Evolutionary conservation across 352 stramenopile species (phyloP).

Genomic region (Phytophthora boehmeriae): DNA sequence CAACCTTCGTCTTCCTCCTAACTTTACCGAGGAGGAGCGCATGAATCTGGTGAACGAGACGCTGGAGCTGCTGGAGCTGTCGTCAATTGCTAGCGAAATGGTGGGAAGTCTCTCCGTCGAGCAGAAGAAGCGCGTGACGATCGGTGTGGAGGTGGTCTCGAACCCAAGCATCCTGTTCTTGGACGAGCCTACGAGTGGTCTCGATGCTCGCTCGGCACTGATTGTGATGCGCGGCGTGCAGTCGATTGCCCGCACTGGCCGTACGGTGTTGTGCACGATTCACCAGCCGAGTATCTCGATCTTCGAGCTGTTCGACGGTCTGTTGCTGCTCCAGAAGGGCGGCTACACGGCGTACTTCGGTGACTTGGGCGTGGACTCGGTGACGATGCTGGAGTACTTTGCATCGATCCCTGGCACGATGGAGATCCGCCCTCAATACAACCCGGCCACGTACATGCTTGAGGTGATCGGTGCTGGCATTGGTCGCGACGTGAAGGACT

Average conservation of each 20-base stretch:
- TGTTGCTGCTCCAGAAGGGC: conserved; percentile 86
- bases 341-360: conserved; percentile 86
- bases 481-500: conserved; percentile 63
- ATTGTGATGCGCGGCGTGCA: conserved; percentile 89
- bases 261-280: conserved; percentile 80
- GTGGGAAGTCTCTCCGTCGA: conserved; percentile 76
- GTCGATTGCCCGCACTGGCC: conserved; percentile 83
- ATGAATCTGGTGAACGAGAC: conserved; percentile 63
- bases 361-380: conserved; percentile 77
- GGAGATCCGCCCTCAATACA: conserved; percentile 73
- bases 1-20: conserved; percentile 73
- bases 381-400: conserved; percentile 88
- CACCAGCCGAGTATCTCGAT: conserved; percentile 82
- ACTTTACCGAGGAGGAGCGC: conserved; percentile 42
- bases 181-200: conserved; percentile 91
- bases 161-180: conserved; percentile 95
- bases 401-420: conserved; percentile 69
- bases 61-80: conserved; percentile 62
- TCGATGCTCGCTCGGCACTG: conserved; percentile 86
- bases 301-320: conserved; percentile 92
- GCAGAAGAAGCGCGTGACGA: conserved; percentile 94
- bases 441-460: conserved; percentile 92
- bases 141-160: conserved; percentile 91
- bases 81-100: conserved; percentile 48
- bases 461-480: conserved; percentile 83